Base-by-base conservation (phyloP, 1,284 basidiomycete genomes). In the Chalciporus sp. region DNA sequence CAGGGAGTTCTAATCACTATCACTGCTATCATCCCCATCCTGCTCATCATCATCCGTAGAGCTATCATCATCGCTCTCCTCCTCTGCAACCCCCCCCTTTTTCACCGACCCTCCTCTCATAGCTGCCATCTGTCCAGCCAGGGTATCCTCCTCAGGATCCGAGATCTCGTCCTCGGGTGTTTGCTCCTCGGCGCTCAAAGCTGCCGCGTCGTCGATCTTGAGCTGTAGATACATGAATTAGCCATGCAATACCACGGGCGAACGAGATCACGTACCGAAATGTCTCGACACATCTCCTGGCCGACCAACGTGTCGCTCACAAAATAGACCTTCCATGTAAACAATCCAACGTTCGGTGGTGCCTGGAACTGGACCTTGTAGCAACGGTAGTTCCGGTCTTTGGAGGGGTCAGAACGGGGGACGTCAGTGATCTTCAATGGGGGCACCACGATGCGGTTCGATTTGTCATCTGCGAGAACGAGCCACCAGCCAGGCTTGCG, bases 61-160 rank as follows among this genome's bases (percentile, higher is more conserved):
- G 23, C 71, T 75, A 53, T 80, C 77, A 4, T 80, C 74, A 12
- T 79, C 81, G 27, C 79, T 80, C 11, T 78, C 76, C 51, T 71
- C 74, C 62, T 83, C 75, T 5, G 66, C 72, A 4, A 71, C 71
- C 5, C 61, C 63, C 0, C 65, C 70, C 57, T 77, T 84, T 81
- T 95, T 96, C 52, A 98, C 95, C 37, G 84, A 71, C 14, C 88
- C 91, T 6, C 97, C 97, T 50, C 93, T 87, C 94, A 99, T 96
- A 47, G 89, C 83, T 3, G 96, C 95, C 95, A 99, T 98, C 78
- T 99, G 97, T 4, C 97, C 97, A 3, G 95, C 97, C 44, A 99
- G 76, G 23, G 88, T 84, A 72, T 97, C 95, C 73, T 98, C 95
- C 46, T 98, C 95, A 0, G 95, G 95, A 51, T 97, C 95, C 0